Conservation (phyloP, 805 yeast genomes). For the Candida oleophila region DNA sequence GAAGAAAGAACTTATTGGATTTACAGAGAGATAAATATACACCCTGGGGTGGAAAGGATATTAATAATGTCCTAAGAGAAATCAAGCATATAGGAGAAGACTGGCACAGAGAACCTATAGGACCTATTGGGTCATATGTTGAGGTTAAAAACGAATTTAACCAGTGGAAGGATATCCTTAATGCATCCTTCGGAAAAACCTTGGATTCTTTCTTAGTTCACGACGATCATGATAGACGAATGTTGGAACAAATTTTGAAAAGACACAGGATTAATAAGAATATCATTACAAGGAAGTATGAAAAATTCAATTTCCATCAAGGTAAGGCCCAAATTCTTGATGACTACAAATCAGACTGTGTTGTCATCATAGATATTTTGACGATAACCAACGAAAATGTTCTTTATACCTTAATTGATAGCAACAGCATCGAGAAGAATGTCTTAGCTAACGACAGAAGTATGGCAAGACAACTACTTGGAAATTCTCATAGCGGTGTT, state of each 20-base stretch:
- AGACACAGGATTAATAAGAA: constrained; percentile 26
- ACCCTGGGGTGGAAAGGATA: constrained; percentile 49
- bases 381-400: constrained; percentile 54
- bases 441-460: constrained; percentile 51
- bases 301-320: constrained; percentile 51
- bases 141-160: constrained; percentile 53
- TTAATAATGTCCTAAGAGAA: constrained; percentile 40
- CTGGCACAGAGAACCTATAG: constrained; percentile 58
- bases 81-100: constrained; percentile 30
- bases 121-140: constrained; percentile 74
- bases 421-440: constrained; percentile 55
- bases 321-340: constrained; percentile 23
- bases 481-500: constrained; percentile 23
- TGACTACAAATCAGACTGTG: constrained; percentile 14
- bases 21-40: constrained; percentile 36
- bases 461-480: constrained; percentile 47
- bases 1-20: constrained; percentile 11
- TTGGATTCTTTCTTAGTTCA: constrained; percentile 68
- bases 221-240: constrained; percentile 55
- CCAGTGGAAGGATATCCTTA: constrained; percentile 62
- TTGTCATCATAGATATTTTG: constrained; percentile 64
- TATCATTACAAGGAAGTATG: constrained; percentile 53
- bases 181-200: constrained; percentile 47
- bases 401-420: constrained; percentile 63
- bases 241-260: constrained; percentile 31